These are phyloP conservation scores for Cladorrhinum sp. DNA, from an alignment of 2,329 filamentous ascomycete species.

Conservation along the genomic window DNA sequence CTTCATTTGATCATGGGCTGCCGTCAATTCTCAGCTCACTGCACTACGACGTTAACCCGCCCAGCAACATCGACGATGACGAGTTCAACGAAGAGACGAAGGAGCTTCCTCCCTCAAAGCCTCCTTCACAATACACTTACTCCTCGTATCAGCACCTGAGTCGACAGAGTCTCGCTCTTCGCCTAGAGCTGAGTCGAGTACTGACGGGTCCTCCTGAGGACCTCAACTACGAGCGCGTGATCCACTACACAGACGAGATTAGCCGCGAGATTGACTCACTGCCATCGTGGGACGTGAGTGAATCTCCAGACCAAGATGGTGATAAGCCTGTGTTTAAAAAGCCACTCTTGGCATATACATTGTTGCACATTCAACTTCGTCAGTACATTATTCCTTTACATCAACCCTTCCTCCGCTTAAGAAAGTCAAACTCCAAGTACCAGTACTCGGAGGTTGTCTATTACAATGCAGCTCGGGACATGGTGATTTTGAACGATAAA, in stretches of 20 bases:
- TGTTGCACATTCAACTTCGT: constrained; percentile 58
- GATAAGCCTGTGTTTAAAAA: constrained; percentile 43
- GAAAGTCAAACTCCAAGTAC: constrained; percentile 58
- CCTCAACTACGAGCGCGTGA: constrained; percentile 60
- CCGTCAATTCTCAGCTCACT: constrained; percentile 57
- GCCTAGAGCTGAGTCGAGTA: constrained; percentile 56
- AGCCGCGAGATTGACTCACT: constrained; percentile 59
- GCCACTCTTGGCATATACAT: constrained; percentile 56
- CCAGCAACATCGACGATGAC: constrained; percentile 57
- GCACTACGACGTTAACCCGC: constrained; percentile 53
- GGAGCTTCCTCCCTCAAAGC: constrained; percentile 50
- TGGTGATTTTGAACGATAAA: constrained; percentile 60
- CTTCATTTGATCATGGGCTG: constrained; percentile 58
- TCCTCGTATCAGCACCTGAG: constrained; percentile 58
- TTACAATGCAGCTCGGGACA: constrained; percentile 60
- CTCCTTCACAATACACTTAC: constrained; percentile 54
- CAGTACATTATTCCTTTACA: constrained; percentile 62
- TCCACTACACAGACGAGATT: constrained; percentile 59
- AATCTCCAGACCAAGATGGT: constrained; percentile 28
- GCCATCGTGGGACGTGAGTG: constrained; percentile 51
- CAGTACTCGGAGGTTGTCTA: constrained; percentile 63
- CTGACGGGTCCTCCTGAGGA: constrained; percentile 53
- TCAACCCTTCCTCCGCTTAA: constrained; percentile 58
- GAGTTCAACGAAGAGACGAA: constrained; percentile 54
- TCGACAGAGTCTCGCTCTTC: constrained; percentile 53